Conservation (phyloP, 768 basidiomycete genomes). For the Rhodotorula diobovata region DNA sequence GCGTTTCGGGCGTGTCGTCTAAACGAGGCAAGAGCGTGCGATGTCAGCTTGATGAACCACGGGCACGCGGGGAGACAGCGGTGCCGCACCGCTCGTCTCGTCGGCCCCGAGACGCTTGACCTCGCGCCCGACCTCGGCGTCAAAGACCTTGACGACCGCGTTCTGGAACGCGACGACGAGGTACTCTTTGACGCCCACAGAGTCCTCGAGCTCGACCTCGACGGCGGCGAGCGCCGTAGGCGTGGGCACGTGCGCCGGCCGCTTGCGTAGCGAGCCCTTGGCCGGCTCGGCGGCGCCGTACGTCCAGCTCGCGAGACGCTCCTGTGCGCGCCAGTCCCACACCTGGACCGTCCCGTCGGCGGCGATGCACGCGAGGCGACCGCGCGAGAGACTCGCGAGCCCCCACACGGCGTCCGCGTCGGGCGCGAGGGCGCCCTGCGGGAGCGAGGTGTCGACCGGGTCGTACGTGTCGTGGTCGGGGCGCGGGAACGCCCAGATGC, state of each 20-base stretch:
- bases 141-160: constrained; percentile 81
- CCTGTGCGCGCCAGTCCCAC: constrained; percentile 55
- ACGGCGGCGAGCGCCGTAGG: constrained; percentile 79
- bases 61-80: neutral
- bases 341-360: constrained; percentile 89
- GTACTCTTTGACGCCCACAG: constrained; percentile 56
- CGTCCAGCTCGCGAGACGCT: constrained; percentile 63
- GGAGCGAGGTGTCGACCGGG: constrained; percentile 74
- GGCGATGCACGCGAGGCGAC: constrained; percentile 76
- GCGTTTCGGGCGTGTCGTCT: constrained; percentile 72
- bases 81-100: constrained; percentile 46
- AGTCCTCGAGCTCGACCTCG: constrained; percentile 50
- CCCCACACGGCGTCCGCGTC: constrained; percentile 98
- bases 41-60: neutral
- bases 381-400: constrained; percentile 62
- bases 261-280: neutral
- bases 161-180: constrained; percentile 88
- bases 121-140: constrained; percentile 81
- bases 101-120: constrained; percentile 57
- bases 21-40: constrained; percentile 3
- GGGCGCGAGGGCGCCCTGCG: constrained; percentile 75
- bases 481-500: constrained; percentile 78
- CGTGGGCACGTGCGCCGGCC: constrained; percentile 47
- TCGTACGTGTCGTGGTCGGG: constrained; percentile 81
- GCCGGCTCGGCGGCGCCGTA: constrained; percentile 64